These are phyloP conservation scores for Thamnidium elegans DNA, from an alignment of 192 early-diverging fungal genomes.

Conservation along the genomic window DNA sequence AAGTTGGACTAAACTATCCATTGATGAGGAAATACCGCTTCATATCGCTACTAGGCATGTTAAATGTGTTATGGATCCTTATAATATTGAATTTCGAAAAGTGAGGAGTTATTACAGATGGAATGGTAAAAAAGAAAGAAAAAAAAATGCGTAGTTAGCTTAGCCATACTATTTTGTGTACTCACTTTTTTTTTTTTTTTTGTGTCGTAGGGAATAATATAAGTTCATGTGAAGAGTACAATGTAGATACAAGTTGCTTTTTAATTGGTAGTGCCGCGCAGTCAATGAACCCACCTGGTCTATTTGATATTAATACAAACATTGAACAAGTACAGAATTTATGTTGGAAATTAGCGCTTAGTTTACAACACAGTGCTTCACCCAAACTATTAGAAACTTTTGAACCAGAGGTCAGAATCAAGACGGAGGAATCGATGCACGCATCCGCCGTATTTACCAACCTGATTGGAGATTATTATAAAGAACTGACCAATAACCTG, in stretches of 20 bases:
- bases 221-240: slow-evolving; percentile 17
- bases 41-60: slow-evolving; percentile 3
- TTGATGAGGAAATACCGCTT: slow-evolving; percentile 12
- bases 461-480: neutral
- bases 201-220: slow-evolving; percentile 2
- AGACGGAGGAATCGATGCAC: slow-evolving; percentile 1
- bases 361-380: slow-evolving; percentile 9
- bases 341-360: slow-evolving; percentile 21
- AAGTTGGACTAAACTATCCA: slow-evolving; percentile 15
- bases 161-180: too few relatives aligned
- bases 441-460: slow-evolving; percentile 1
- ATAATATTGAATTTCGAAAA: slow-evolving; percentile 20
- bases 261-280: slow-evolving; percentile 26
- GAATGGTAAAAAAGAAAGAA: too few relatives aligned
- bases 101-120: slow-evolving; percentile 4
- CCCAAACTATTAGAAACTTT: slow-evolving; percentile 26
- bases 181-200: too few relatives aligned
- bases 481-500: neutral
- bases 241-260: slow-evolving; percentile 15
- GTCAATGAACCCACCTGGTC: slow-evolving; percentile 14
- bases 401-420: slow-evolving; percentile 7
- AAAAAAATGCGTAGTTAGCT: too few relatives aligned
- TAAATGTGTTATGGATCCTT: slow-evolving; percentile 15
- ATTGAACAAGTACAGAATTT: slow-evolving; percentile 25
- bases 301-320: slow-evolving; percentile 7